phyloP scores from a whole-genome alignment of 805 yeast species.

The Cyberlindnera maritima region DNA sequence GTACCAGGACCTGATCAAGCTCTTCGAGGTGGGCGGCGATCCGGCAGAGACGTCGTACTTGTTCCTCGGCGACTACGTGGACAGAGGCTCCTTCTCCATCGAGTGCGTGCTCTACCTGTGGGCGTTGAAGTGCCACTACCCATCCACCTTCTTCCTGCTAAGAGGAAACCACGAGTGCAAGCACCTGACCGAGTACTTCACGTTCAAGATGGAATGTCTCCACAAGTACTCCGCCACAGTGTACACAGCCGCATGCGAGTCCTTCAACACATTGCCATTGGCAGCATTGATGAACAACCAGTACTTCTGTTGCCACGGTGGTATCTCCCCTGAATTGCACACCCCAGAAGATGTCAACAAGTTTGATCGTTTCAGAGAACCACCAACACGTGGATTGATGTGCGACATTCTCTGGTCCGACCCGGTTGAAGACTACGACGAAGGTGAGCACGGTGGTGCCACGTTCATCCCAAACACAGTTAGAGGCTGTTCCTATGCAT shows the following conservation, averaged over 20 bases:
- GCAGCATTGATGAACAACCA: slow-evolving; percentile 94
- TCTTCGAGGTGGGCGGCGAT: slow-evolving; percentile 92
- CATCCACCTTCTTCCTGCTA: slow-evolving; percentile 71
- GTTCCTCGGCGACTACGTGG: slow-evolving; percentile 93
- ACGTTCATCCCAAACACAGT: slow-evolving; percentile 63
- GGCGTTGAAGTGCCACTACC: slow-evolving; percentile 74
- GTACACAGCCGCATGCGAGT: slow-evolving; percentile 69
- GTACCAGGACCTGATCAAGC: slow-evolving; percentile 81
- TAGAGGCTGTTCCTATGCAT: slow-evolving; percentile 92
- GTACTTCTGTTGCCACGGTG: slow-evolving; percentile 96
- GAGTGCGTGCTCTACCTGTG: slow-evolving; percentile 78
- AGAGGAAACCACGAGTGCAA: slow-evolving; percentile 95
- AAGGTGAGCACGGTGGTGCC: slow-evolving; percentile 48
- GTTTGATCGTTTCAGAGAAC: slow-evolving; percentile 82
- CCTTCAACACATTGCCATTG: slow-evolving; percentile 85
- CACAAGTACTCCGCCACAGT: slow-evolving; percentile 70
- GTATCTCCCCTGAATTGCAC: slow-evolving; percentile 81
- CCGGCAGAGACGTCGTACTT: slow-evolving; percentile 75
- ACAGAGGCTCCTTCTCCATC: slow-evolving; percentile 86
- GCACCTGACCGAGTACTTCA: slow-evolving; percentile 90
- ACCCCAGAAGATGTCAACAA: slow-evolving; percentile 64
- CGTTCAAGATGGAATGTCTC: slow-evolving; percentile 86
- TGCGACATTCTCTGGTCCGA: slow-evolving; percentile 97
- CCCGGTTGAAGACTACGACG: slow-evolving; percentile 88
- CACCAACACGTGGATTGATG: slow-evolving; percentile 91